A percentile compares a stretch with the other conserved stretches of the same genome.
phyloP scores from a whole-genome alignment of 2,329 filamentous ascomycete genomes.

The Nectriaceae sp. region DNA sequence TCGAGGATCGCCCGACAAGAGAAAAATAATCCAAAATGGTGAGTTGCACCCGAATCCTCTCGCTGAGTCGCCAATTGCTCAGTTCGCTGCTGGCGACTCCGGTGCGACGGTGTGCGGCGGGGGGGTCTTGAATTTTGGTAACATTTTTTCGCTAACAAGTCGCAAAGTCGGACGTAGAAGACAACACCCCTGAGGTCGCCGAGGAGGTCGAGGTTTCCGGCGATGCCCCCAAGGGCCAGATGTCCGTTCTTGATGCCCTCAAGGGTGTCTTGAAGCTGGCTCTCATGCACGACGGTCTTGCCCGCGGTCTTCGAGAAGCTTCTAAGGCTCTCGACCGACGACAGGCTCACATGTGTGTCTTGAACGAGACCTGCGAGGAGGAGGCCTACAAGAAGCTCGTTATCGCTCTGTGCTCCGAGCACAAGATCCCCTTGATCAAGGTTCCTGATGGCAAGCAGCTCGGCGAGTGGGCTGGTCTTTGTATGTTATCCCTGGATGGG shows the following conservation, averaged over 20 bases:
- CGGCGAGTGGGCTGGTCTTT: conserved; percentile 99
- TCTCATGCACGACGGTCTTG: conserved; percentile 99
- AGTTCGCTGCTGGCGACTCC: not conserved
- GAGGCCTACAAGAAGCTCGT: conserved; percentile 99
- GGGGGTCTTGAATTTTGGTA: not conserved
- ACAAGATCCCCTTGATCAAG: conserved; percentile 99
- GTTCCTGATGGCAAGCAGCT: conserved; percentile 99
- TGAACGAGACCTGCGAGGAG: conserved; percentile 99
- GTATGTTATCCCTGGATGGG: conserved; percentile 50
- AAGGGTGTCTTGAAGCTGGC: conserved; percentile 99
- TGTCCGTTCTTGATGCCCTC: conserved; percentile 97
- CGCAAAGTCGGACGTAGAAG: conserved; percentile 98
- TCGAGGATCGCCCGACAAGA: conserved; percentile 69
- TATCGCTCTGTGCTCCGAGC: conserved; percentile 96
- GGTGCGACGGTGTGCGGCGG: not conserved
- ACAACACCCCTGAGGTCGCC: conserved; percentile 82
- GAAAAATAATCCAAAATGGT: conserved; percentile 61
- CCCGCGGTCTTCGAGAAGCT: conserved; percentile 96
- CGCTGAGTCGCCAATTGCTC: conserved; percentile 6
- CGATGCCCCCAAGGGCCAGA: conserved; percentile 89
- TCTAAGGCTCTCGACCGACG: conserved; percentile 98
- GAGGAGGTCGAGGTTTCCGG: conserved; percentile 95
- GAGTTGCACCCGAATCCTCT: conserved; percentile 35
- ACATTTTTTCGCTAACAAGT: conserved; percentile 20
- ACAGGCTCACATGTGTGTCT: conserved; percentile 99